phyloP scores from a whole-genome alignment of 1,284 basidiomycete species.

The Ustilago sp. region DNA sequence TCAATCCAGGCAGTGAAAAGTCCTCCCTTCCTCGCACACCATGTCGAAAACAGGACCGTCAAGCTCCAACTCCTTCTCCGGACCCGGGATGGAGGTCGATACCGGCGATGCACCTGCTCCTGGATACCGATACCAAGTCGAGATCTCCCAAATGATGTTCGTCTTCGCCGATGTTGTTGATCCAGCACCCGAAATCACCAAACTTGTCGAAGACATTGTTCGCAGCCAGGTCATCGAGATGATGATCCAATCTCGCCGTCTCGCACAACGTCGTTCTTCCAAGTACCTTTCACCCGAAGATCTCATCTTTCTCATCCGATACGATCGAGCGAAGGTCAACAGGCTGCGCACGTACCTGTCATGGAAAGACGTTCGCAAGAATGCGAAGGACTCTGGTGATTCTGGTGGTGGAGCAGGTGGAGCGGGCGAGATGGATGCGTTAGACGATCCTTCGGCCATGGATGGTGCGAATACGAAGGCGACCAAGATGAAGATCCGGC shows the following conservation, averaged over 20 bases:
- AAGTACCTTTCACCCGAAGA: slow-evolving; percentile 91
- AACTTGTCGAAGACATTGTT: slow-evolving; percentile 95
- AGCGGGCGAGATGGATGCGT: slow-evolving; percentile 32
- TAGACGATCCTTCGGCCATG: slow-evolving; percentile 38
- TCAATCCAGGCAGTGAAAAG: not conserved
- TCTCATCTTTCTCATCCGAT: slow-evolving; percentile 93
- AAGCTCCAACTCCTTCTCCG: slow-evolving; percentile 12
- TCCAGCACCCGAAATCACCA: slow-evolving; percentile 85
- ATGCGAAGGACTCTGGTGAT: slow-evolving; percentile 80
- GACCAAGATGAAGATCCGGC: slow-evolving; percentile 91
- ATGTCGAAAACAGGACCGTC: slow-evolving; percentile 32
- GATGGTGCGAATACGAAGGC: slow-evolving; percentile 76
- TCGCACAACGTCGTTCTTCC: slow-evolving; percentile 84
- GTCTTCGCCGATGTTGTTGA: slow-evolving; percentile 96
- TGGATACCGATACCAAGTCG: slow-evolving; percentile 70
- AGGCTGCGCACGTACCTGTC: slow-evolving; percentile 91
- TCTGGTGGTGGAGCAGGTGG: slow-evolving; percentile 75
- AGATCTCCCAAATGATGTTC: slow-evolving; percentile 94
- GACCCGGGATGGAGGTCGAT: slow-evolving; percentile 19
- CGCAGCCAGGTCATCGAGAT: slow-evolving; percentile 91
- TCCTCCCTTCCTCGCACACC: not conserved
- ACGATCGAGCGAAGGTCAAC: slow-evolving; percentile 94
- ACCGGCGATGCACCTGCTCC: slow-evolving; percentile 20
- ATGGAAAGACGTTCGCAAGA: slow-evolving; percentile 97
- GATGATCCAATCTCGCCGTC: slow-evolving; percentile 86